Evolutionary conservation across 2,329 filamentous ascomycete genomes (phyloP).

Genomic region (Davidsoniella virescens): DNA sequence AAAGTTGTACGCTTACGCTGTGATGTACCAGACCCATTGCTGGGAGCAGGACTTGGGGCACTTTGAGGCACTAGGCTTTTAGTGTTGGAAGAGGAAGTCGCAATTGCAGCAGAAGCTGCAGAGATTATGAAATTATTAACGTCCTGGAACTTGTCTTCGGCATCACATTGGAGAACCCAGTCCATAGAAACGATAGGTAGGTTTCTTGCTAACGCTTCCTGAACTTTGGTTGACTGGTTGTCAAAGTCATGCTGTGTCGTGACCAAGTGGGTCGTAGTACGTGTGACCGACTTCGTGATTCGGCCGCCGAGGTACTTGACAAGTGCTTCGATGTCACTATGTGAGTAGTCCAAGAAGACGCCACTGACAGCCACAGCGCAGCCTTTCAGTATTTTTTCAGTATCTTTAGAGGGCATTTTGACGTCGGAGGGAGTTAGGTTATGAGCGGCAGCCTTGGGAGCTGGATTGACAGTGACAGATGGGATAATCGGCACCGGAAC

Average conservation of each 20-base stretch:
- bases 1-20: not conserved
- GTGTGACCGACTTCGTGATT: constrained; percentile 30
- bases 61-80: not conserved
- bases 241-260: constrained; percentile 36
- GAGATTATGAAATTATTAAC: constrained; percentile 12
- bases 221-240: constrained; percentile 34
- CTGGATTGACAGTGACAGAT: not conserved
- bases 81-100: not conserved
- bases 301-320: constrained; percentile 33
- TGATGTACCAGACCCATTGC: not conserved
- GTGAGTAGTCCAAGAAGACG: constrained; percentile 37
- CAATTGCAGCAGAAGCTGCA: constrained; percentile 13
- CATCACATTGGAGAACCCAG: constrained; percentile 45
- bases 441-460: not conserved
- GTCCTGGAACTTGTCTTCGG: constrained; percentile 17
- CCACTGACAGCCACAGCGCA: constrained; percentile 42
- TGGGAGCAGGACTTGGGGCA: not conserved
- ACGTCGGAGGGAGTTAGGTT: not conserved
- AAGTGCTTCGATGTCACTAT: constrained; percentile 30
- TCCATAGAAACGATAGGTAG: constrained; percentile 40
- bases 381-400: constrained; percentile 18
- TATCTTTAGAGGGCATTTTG: not conserved
- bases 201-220: constrained; percentile 27
- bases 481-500: not conserved
- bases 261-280: constrained; percentile 39